Percentiles rank a stretch among this genome's conserved stretches.
These are phyloP conservation scores for Triadica sebifera DNA, from an alignment of 345 rosid genomes.

Conservation along the genomic window DNA sequence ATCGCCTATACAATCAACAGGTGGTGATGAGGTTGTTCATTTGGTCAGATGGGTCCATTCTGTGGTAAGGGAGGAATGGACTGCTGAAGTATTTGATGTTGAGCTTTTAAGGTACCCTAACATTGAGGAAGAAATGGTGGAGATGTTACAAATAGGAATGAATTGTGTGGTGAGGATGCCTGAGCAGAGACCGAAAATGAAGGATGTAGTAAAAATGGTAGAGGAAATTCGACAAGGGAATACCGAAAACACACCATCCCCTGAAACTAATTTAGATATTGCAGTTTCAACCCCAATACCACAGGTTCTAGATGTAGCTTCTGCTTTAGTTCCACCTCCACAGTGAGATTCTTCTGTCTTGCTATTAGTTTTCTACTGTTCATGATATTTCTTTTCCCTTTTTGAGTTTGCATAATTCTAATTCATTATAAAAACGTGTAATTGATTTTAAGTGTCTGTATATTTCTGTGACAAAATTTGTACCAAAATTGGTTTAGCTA, in stretches of 20 bases:
- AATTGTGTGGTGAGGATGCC: slow-evolving; percentile 30
- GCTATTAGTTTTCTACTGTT: slow-evolving; percentile 1
- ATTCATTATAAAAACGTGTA: slow-evolving; percentile 14
- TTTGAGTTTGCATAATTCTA: slow-evolving; percentile 1
- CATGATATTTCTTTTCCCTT: background rate
- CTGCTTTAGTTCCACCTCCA: slow-evolving; percentile 10
- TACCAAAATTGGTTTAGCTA: slow-evolving; percentile 24
- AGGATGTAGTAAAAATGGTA: slow-evolving; percentile 29
- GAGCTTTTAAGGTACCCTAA: slow-evolving; percentile 32
- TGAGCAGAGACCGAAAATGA: slow-evolving; percentile 31
- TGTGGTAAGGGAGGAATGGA: slow-evolving; percentile 40
- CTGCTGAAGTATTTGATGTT: slow-evolving; percentile 36
- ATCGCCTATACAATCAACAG: slow-evolving; percentile 19
- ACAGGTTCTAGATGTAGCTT: slow-evolving; percentile 10
- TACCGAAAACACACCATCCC: slow-evolving; percentile 6
- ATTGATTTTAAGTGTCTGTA: slow-evolving; percentile 9
- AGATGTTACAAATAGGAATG: slow-evolving; percentile 34
- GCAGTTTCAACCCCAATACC: slow-evolving; percentile 19
- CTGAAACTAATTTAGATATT: slow-evolving; percentile 9
- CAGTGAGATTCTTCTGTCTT: slow-evolving; percentile 2
- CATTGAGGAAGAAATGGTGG: slow-evolving; percentile 40
- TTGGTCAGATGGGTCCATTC: slow-evolving; percentile 38
- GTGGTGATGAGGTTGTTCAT: slow-evolving; percentile 26
- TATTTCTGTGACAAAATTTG: slow-evolving; percentile 8
- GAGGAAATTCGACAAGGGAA: slow-evolving; percentile 20